These are phyloP conservation scores for Suillus subaureus DNA, from an alignment of 768 basidiomycete species.

Conservation along the genomic window DNA sequence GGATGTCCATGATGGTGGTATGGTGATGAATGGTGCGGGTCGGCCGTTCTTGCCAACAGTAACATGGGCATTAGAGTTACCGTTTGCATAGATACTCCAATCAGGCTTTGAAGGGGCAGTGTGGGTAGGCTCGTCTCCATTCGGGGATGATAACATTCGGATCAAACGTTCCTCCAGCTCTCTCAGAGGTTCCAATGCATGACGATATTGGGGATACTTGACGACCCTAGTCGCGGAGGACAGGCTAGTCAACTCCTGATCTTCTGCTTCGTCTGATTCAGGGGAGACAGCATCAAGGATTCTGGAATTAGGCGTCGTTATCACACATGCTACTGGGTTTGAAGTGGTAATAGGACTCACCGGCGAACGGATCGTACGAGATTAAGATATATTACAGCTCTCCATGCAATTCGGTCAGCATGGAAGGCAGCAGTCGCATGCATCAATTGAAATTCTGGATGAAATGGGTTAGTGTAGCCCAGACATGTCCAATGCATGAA, in stretches of 20 bases:
- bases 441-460: slow-evolving; percentile 79
- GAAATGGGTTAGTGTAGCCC: slow-evolving; percentile 20
- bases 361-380: slow-evolving; percentile 80
- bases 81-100: slow-evolving; percentile 38
- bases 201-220: slow-evolving; percentile 63
- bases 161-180: slow-evolving; percentile 73
- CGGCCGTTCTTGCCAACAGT: slow-evolving; percentile 41
- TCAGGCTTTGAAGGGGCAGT: slow-evolving; percentile 42
- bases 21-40: slow-evolving; percentile 41
- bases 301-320: slow-evolving; percentile 36
- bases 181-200: slow-evolving; percentile 65
- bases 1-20: slow-evolving; percentile 27
- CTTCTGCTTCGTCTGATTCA: slow-evolving; percentile 64
- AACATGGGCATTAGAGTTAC: slow-evolving; percentile 11
- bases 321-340: neutral
- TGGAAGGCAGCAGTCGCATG: slow-evolving; percentile 78
- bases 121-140: slow-evolving; percentile 66
- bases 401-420: slow-evolving; percentile 83
- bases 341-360: slow-evolving; percentile 38
- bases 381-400: slow-evolving; percentile 87
- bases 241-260: slow-evolving; percentile 50
- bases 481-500: neutral
- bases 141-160: slow-evolving; percentile 64
- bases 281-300: slow-evolving; percentile 76
- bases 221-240: slow-evolving; percentile 45